Conservation (phyloP, 805 yeast genomes). For the Debaryomyces hansenii region DNA sequence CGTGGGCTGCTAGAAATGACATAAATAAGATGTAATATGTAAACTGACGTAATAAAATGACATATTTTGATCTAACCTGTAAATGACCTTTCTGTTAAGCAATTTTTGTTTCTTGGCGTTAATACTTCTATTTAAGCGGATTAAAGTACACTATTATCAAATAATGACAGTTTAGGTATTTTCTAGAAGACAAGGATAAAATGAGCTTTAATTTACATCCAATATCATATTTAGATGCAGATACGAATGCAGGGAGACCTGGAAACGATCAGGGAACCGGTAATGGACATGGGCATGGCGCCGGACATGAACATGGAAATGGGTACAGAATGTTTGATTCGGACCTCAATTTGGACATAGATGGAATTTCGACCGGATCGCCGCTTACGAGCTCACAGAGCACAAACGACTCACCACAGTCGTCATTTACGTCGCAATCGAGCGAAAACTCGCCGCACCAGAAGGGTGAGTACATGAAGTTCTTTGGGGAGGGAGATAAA, state of each 20-base stretch:
- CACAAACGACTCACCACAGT: conserved; percentile 33
- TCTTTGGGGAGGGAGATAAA: not conserved
- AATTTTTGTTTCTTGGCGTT: not conserved
- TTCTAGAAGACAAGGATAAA: not conserved
- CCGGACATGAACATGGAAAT: not conserved
- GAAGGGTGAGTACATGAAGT: not conserved
- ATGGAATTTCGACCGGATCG: conserved; percentile 26
- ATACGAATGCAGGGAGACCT: not conserved
- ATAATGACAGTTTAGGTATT: not conserved
- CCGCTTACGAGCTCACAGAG: conserved; percentile 24
- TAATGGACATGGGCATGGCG: conserved; percentile 1
- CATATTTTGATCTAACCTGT: not conserved
- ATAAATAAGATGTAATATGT: too few species aligned
- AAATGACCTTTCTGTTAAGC: conserved; percentile 2
- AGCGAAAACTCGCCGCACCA: conserved; percentile 33
- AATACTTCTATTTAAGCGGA: not conserved
- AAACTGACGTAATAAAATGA: not conserved
- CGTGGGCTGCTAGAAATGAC: too few species aligned
- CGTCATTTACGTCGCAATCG: conserved; percentile 38
- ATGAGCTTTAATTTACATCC: conserved; percentile 47
- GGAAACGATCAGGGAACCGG: conserved; percentile 5
- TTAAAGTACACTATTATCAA: too few species aligned
- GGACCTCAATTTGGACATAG: conserved; percentile 28
- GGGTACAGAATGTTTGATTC: conserved; percentile 18
- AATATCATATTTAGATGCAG: conserved; percentile 43